Conservation (phyloP, 768 basidiomycete species). For the Pleurotus pulmonarius region DNA sequence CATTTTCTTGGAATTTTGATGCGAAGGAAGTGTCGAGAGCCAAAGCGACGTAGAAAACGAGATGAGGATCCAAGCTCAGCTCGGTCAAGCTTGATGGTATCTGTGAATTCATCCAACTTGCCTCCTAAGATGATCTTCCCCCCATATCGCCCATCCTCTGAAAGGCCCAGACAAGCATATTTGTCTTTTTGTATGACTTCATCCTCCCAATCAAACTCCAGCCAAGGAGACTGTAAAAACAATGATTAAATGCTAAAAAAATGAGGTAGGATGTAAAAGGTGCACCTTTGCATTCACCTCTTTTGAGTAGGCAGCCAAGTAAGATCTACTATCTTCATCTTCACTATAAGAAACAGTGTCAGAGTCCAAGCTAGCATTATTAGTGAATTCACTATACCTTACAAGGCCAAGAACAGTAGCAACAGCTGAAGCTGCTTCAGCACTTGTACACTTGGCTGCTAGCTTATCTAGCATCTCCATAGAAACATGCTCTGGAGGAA, state of each 20-base stretch:
- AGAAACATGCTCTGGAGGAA: slow-evolving; percentile 26
- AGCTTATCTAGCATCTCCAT: slow-evolving; percentile 24
- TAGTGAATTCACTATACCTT: background rate
- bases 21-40: slow-evolving; percentile 55
- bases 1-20: slow-evolving; percentile 36
- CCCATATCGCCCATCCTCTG: slow-evolving; percentile 48
- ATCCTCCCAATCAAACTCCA: slow-evolving; percentile 57
- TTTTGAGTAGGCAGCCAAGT: slow-evolving; percentile 30
- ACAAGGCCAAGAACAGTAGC: slow-evolving; percentile 12
- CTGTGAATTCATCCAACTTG: slow-evolving; percentile 21
- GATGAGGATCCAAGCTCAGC: slow-evolving; percentile 52
- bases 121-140: slow-evolving; percentile 56
- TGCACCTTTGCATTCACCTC: slow-evolving; percentile 30
- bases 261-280: background rate
- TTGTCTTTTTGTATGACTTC: slow-evolving; percentile 26
- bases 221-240: slow-evolving; percentile 51
- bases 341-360: background rate
- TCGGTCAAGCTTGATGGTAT: slow-evolving; percentile 38
- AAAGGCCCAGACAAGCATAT: slow-evolving; percentile 39
- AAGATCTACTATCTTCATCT: slow-evolving; percentile 6
- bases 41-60: slow-evolving; percentile 57
- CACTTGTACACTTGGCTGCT: slow-evolving; percentile 24
- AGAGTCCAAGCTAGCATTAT: background rate
- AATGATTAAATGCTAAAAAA: background rate
- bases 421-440: slow-evolving; percentile 22